phyloP scores from a whole-genome alignment of 2,329 filamentous ascomycete genomes.

The Colletotrichum tabaci region DNA sequence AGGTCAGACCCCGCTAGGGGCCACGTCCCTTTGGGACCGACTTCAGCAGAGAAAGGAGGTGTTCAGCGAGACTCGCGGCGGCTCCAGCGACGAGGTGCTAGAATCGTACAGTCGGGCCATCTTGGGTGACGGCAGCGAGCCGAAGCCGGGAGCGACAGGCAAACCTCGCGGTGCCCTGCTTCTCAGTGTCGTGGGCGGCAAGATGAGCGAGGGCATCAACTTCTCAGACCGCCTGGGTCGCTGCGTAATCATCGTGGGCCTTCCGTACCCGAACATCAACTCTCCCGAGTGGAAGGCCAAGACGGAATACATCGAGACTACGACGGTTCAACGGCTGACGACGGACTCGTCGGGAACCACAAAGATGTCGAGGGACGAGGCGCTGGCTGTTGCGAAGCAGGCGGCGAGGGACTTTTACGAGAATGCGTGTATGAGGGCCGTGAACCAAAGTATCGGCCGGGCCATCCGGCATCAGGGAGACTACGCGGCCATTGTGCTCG shows the following conservation, averaged over 20 bases:
- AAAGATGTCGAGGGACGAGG: slow-evolving; percentile 48
- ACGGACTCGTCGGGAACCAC: slow-evolving; percentile 45
- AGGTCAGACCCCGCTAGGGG: slow-evolving; percentile 46
- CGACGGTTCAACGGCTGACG: slow-evolving; percentile 57
- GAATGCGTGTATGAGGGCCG: slow-evolving; percentile 95
- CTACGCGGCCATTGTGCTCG: slow-evolving; percentile 90
- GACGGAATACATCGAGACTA: slow-evolving; percentile 85
- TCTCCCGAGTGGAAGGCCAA: slow-evolving; percentile 95
- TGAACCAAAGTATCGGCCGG: slow-evolving; percentile 96
- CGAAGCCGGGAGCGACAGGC: neutral
- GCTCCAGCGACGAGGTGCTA: slow-evolving; percentile 78
- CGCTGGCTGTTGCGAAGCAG: slow-evolving; percentile 61
- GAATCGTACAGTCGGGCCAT: slow-evolving; percentile 81
- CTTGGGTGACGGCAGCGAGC: slow-evolving; percentile 53
- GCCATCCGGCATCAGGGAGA: slow-evolving; percentile 91
- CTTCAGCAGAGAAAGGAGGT: slow-evolving; percentile 73
- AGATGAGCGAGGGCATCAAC: slow-evolving; percentile 98
- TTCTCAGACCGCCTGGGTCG: slow-evolving; percentile 93
- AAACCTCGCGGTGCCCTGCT: slow-evolving; percentile 78
- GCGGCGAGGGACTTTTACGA: slow-evolving; percentile 87
- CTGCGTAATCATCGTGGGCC: slow-evolving; percentile 90
- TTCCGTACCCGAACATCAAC: slow-evolving; percentile 93
- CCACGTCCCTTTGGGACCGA: slow-evolving; percentile 70
- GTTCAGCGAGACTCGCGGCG: slow-evolving; percentile 71
- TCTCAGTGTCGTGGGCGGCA: slow-evolving; percentile 92